Conservation (phyloP, 2,329 filamentous ascomycete species). For the Exophiala xenobiotica region DNA sequence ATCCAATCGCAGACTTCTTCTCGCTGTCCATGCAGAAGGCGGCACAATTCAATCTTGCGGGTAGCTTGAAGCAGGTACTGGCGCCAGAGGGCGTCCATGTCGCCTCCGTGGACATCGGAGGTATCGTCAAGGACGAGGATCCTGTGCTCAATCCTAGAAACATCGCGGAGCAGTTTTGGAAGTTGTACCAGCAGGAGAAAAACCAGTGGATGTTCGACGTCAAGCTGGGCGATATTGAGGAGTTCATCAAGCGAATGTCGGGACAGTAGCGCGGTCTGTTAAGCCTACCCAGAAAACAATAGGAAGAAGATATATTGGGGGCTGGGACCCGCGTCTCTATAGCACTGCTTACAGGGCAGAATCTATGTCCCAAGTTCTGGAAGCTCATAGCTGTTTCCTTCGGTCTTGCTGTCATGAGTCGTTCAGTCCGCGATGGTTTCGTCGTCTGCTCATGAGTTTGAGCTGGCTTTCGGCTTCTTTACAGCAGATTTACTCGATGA, state of each 20-base stretch:
- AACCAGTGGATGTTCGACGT: constrained; percentile 24
- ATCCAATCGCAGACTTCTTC: constrained; percentile 15
- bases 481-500: too few relatives aligned
- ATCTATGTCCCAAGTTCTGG: too few relatives aligned
- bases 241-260: constrained; percentile 13
- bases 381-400: too few relatives aligned
- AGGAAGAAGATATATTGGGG: too few relatives aligned
- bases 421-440: too few relatives aligned
- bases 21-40: constrained; percentile 23
- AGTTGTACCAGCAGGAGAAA: constrained; percentile 28
- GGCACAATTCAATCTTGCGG: constrained; percentile 17
- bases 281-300: too few relatives aligned
- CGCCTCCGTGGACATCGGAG: constrained; percentile 26
- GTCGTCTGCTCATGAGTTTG: too few relatives aligned
- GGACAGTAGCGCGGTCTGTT: too few relatives aligned
- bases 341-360: too few relatives aligned
- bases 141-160: constrained; percentile 19
- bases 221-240: constrained; percentile 19
- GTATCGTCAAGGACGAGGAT: constrained; percentile 24
- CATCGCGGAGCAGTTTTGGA: constrained; percentile 27
- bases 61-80: constrained; percentile 17
- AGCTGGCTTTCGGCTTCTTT: too few relatives aligned
- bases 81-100: constrained; percentile 30
- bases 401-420: too few relatives aligned
- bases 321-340: too few relatives aligned